A percentile compares a stretch with the other conserved stretches of the same genome.
Evolutionary conservation across 306 rosid genomes (phyloP).

Genomic region (Lotus japonicus): DNA sequence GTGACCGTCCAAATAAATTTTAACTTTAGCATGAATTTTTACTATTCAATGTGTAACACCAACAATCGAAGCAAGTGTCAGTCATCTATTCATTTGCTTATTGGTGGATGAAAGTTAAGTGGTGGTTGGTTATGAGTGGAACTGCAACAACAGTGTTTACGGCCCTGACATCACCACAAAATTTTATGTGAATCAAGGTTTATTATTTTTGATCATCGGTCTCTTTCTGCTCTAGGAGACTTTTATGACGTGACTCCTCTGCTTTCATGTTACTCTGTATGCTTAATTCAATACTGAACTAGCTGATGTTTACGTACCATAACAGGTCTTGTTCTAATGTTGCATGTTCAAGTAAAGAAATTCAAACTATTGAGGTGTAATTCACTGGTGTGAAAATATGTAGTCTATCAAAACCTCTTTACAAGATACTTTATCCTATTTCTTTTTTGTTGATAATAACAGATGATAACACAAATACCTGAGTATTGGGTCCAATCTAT

Average conservation of each 20-base stretch:
- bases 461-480: neutral
- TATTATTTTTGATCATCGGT: neutral
- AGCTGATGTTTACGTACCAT: neutral
- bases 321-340: neutral
- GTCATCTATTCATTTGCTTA: too few relatives aligned
- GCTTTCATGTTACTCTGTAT: neutral
- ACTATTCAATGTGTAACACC: too few relatives aligned
- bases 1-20: too few relatives aligned
- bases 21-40: too few relatives aligned
- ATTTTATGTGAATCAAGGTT: neutral
- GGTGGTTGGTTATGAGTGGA: neutral
- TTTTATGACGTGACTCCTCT: conserved; percentile 3
- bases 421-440: neutral
- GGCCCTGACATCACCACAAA: neutral
- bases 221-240: conserved; percentile 5
- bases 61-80: neutral
- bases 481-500: neutral
- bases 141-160: conserved; percentile 14
- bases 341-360: too few relatives aligned
- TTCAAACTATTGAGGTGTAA: too few relatives aligned
- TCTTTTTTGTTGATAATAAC: neutral
- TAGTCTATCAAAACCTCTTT: neutral
- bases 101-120: too few relatives aligned
- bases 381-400: neutral
- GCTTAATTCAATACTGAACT: neutral